A percentile compares a stretch with the other conserved stretches of the same genome.
phyloP scores from a whole-genome alignment of 495 filamentous ascomycete genomes.

The Alectoria sarmentosa region DNA sequence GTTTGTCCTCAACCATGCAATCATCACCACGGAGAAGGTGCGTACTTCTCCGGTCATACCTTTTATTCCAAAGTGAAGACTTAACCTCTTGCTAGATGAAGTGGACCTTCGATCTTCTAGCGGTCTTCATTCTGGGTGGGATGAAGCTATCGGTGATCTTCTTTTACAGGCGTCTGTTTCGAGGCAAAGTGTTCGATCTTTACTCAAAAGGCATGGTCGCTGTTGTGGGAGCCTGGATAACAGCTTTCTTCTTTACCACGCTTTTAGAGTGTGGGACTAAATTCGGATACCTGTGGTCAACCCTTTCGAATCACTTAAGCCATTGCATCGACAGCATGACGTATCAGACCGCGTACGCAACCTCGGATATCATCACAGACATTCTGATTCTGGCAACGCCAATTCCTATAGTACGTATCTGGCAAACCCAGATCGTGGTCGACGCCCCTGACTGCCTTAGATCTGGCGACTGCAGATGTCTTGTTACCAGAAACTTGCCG shows the following conservation, averaged over 20 bases:
- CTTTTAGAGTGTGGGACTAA: slow-evolving; percentile 10
- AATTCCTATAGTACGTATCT: slow-evolving; percentile 10
- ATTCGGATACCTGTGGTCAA: slow-evolving; percentile 7
- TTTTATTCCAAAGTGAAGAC: not conserved
- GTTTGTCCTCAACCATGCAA: slow-evolving; percentile 2
- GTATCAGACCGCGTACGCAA: not conserved
- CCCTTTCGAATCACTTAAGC: not conserved
- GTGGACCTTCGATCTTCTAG: slow-evolving; percentile 7
- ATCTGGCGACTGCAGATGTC: slow-evolving; percentile 11
- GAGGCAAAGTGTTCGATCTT: slow-evolving; percentile 11
- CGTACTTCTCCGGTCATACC: not conserved
- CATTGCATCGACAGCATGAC: slow-evolving; percentile 9
- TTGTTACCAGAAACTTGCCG: not conserved
- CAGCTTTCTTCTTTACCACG: slow-evolving; percentile 11
- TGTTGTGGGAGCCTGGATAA: slow-evolving; percentile 12
- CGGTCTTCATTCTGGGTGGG: slow-evolving; percentile 3
- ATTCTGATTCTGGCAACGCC: slow-evolving; percentile 11
- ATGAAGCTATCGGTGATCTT: slow-evolving; percentile 20
- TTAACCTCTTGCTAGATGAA: not conserved
- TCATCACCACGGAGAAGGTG: slow-evolving; percentile 6
- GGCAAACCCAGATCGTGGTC: not conserved
- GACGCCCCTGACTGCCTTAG: not conserved
- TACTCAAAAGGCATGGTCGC: slow-evolving; percentile 11
- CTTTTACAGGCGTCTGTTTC: slow-evolving; percentile 17
- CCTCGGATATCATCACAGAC: slow-evolving; percentile 17